Base-by-base conservation (phyloP, 2,329 filamentous ascomycete species). In the Alternaria arbusti region DNA sequence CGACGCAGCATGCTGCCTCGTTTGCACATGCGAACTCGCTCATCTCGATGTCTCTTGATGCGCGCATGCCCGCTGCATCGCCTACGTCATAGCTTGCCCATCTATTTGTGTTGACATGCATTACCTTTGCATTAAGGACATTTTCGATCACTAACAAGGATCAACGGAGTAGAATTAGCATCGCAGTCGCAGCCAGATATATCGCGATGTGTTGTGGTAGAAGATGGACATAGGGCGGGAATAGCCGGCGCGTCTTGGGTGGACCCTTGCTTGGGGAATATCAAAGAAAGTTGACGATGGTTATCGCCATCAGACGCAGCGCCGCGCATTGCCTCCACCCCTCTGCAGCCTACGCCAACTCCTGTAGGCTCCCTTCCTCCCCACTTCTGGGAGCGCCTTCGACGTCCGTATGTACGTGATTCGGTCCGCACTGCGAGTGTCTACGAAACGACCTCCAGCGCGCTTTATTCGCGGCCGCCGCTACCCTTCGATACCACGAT, bases 331-430 rank as follows among this genome's bases (percentile, higher is more conserved):
- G 64, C 60, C 63, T 61, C 30, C 44, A 44, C 58, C 64, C 46
- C 57, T 26, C 61, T 44, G 51, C 55, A 55, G 59, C 65, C 68
- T 67, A 57, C 65, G 56, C 54, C 57, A 17, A 28, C 54, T 22
- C 46, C 61, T 57, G 64, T 67, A 72, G 73, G 74, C 66, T 61
- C 59, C 63, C 59, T 54, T 55, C 63, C 57, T 61, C 61, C 32
- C 49, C 55, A 61, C 63, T 61, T 54, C 40, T 61, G 60, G 63
- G 69, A 72, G 70, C 61, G 58, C 66, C 47, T 56, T 61, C 59
- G 60, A 71, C 63, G 67, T 69, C 75, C 78, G 75, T 72, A 82
- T 82, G 81, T 81, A 81, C 74, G 77, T 75, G 70, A 75, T 79
- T 68, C 79, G 78, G 72, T 75, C 76, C 67, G 78, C 79, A 70